Evolutionary conservation across 106 monocot species (phyloP), one percentile per base, ranked within the genome.

Genomic region (Dioscorea dumetorum): DNA sequence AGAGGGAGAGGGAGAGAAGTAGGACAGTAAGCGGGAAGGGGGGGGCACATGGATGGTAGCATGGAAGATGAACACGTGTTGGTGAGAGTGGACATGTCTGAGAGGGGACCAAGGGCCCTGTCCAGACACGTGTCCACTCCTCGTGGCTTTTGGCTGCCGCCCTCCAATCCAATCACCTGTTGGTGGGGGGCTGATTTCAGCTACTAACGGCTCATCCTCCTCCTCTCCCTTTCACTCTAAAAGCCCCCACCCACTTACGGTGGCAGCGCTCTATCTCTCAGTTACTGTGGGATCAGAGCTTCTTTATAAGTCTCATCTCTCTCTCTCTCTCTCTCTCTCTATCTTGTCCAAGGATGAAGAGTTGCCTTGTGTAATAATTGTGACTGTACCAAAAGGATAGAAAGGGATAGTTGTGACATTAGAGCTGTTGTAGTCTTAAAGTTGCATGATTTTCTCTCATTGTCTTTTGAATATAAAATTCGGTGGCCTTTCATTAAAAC

Each of bases 221-320:
- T 22, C 59, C 59, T 22, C 59, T 22, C n/a, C 59, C 59, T 59
- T 21, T 59, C 59, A 59, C 19, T 22, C 59, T 21, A 59, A 59
- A 59, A 23, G 59, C 41, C 41, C 10, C 41, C 41, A 41, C 41
- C 41, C 41, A 41, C 41, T 41, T 41, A 41, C 10, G 10, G 59
- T n/a, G 58, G 58, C 20, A 59, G 22, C 59, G 2, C 22, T 23
- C 5, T 59, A 5, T 22, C 59, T 59, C 59, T 22, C 59, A 8
- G 41, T 41, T 41, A 41, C 41, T 41, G 41, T 59, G 22, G 59
- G 22, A 23, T 22, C 22, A 59, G 59, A 22, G 22, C 59, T 54
- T 54, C 54, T 54, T 54, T 54, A 3, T 54, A 28, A 28, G 4
- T 54, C 54, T 54, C 12, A 54, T 54, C 54, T 12, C 54, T 54